A percentile compares a stretch with the other conserved stretches of the same genome.
These are phyloP conservation scores for Xylaria multiplex DNA, from an alignment of 2,329 filamentous ascomycete species.

Conservation along the genomic window DNA sequence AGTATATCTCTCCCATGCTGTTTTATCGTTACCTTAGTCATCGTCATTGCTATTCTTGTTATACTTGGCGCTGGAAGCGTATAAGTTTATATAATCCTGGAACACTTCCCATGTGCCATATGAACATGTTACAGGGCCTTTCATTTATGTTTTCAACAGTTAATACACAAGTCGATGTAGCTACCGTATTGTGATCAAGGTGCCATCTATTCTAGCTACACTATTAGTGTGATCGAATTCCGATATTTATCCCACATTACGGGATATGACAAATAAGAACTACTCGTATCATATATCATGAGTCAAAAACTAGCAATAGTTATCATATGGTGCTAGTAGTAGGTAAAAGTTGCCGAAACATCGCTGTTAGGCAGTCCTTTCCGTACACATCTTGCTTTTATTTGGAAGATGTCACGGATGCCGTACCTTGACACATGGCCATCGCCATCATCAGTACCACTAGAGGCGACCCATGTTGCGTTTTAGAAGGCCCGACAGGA, in stretches of 20 bases:
- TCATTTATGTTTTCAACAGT: neutral
- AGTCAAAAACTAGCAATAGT: neutral
- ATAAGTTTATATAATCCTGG: neutral
- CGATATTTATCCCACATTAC: neutral
- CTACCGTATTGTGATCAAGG: neutral
- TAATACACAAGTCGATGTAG: neutral
- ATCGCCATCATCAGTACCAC: neutral
- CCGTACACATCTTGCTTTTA: neutral
- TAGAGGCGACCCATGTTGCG: neutral
- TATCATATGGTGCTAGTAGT: neutral
- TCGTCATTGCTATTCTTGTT: neutral
- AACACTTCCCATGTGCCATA: neutral
- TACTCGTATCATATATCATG: neutral
- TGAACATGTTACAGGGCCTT: neutral
- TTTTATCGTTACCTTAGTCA: conserved; percentile 2
- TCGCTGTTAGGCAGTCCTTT: neutral
- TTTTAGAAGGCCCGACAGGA: neutral
- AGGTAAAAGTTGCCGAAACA: too few relatives aligned
- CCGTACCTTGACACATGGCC: neutral
- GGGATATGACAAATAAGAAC: neutral
- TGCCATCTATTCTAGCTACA: neutral
- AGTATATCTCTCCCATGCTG: neutral
- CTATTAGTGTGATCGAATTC: neutral
- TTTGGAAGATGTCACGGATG: neutral
- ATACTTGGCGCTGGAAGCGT: neutral